Conservation (phyloP, 2,329 filamentous ascomycete species). For the Mollisia scopiformis region DNA sequence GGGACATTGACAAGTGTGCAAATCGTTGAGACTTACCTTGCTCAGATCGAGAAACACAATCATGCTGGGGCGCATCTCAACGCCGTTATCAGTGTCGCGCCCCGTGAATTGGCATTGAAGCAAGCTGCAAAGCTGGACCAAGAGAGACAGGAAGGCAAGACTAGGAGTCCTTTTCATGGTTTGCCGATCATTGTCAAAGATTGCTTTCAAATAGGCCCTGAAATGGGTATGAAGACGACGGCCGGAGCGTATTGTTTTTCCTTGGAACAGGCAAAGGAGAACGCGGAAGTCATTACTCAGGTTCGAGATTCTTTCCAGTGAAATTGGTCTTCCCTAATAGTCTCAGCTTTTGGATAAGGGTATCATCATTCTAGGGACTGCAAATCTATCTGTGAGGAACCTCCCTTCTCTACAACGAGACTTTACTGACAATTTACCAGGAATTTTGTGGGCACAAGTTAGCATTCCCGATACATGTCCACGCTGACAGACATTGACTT, state of each 20-base stretch:
- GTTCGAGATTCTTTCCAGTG: not conserved
- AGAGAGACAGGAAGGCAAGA: constrained; percentile 48
- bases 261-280: constrained; percentile 44
- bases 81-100: constrained; percentile 51
- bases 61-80: constrained; percentile 29
- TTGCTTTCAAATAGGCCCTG: constrained; percentile 56
- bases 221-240: constrained; percentile 54
- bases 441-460: constrained; percentile 15
- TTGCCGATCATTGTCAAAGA: constrained; percentile 57
- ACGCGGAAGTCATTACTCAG: not conserved
- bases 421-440: not conserved
- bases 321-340: not conserved
- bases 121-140: constrained; percentile 54
- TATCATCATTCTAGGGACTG: constrained; percentile 46
- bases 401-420: not conserved
- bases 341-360: constrained; percentile 64
- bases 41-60: constrained; percentile 32
- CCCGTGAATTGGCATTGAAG: constrained; percentile 39
- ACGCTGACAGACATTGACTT: not conserved
- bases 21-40: constrained; percentile 23
- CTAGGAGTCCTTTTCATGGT: constrained; percentile 57
- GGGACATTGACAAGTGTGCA: constrained; percentile 22
- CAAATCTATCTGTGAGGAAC: constrained; percentile 40
- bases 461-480: constrained; percentile 9
- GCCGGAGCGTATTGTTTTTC: constrained; percentile 60